These are phyloP conservation scores for Botrytis fragariae DNA, from an alignment of 2,329 filamentous ascomycete genomes.

Conservation along the genomic window DNA sequence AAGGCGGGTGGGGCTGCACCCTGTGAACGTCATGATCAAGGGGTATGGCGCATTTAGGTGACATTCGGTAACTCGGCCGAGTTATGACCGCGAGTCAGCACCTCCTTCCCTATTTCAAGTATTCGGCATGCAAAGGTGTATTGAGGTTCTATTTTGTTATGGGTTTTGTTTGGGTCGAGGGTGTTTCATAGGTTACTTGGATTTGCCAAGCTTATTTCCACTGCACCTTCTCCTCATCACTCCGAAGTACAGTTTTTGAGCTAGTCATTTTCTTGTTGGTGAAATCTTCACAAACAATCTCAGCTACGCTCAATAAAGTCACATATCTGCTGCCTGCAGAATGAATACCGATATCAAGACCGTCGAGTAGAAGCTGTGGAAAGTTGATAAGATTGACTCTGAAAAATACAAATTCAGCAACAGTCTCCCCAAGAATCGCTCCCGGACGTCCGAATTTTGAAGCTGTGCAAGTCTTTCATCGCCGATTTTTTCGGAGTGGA, in stretches of 20 bases:
- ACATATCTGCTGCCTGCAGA: not conserved
- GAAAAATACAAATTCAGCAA: not conserved
- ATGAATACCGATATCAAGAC: no score
- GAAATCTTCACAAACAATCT: not conserved
- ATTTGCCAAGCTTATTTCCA: not conserved
- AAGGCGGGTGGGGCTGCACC: not conserved
- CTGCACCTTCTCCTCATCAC: not conserved
- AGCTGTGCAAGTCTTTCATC: no score
- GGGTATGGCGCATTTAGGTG: slow-evolving; percentile 4
- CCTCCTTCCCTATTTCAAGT: not conserved
- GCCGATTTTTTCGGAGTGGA: not conserved
- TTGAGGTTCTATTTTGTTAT: not conserved
- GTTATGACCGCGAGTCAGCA: not conserved
- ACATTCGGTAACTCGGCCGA: slow-evolving; percentile 1
- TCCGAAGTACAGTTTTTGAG: not conserved
- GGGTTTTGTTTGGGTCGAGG: not conserved
- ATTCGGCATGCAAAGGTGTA: not conserved
- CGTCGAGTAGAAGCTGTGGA: not conserved
- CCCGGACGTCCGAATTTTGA: not conserved
- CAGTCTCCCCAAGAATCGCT: not conserved
- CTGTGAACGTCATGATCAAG: slow-evolving; percentile 1
- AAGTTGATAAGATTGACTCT: not conserved
- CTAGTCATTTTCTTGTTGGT: not conserved
- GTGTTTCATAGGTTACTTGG: not conserved
- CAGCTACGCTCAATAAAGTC: not conserved